A percentile compares a stretch with the other conserved stretches of the same genome.
Evolutionary conservation across 192 early-diverging fungal genomes (phyloP).

Genomic region (Rhizoclosmatium globosum): DNA sequence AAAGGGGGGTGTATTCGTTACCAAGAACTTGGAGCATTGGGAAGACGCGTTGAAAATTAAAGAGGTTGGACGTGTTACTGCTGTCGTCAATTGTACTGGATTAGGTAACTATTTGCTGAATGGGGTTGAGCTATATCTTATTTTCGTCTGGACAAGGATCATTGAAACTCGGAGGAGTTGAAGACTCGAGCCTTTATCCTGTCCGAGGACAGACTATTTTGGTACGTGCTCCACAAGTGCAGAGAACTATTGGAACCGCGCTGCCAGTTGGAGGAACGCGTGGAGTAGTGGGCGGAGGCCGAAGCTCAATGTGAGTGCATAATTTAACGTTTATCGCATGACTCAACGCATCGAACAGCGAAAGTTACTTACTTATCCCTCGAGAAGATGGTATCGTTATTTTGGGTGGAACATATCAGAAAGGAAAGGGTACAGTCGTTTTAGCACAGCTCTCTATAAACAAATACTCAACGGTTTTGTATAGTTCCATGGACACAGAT

Average conservation of each 20-base stretch:
- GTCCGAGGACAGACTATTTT: conserved; percentile 84
- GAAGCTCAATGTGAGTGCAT: conserved; percentile 8
- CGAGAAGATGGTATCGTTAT: conserved; percentile 78
- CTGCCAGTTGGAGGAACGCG: conserved; percentile 9
- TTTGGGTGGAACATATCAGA: conserved; percentile 75
- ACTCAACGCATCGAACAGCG: conserved; percentile 1
- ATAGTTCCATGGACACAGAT: conserved; percentile 39
- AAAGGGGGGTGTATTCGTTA: conserved; percentile 63
- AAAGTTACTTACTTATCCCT: conserved; percentile 80
- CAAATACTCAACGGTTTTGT: neutral
- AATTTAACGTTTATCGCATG: too few species aligned
- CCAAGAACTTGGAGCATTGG: conserved; percentile 43
- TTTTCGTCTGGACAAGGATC: conserved; percentile 41
- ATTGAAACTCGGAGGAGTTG: conserved; percentile 73
- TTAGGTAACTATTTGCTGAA: conserved; percentile 61
- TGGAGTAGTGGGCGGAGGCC: neutral
- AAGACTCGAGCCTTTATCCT: conserved; percentile 77
- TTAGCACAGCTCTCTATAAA: too few species aligned
- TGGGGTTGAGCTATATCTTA: too few species aligned
- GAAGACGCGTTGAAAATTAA: conserved; percentile 51
- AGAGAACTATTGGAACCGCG: conserved; percentile 61
- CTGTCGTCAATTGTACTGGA: conserved; percentile 86
- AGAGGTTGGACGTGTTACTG: conserved; percentile 55
- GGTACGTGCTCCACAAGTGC: conserved; percentile 73
- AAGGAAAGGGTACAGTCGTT: neutral